Evolutionary conservation across 2,329 filamentous ascomycete genomes (phyloP), one percentile per base, ranked within the genome.

Genomic region (Colletotrichum graminicola): DNA sequence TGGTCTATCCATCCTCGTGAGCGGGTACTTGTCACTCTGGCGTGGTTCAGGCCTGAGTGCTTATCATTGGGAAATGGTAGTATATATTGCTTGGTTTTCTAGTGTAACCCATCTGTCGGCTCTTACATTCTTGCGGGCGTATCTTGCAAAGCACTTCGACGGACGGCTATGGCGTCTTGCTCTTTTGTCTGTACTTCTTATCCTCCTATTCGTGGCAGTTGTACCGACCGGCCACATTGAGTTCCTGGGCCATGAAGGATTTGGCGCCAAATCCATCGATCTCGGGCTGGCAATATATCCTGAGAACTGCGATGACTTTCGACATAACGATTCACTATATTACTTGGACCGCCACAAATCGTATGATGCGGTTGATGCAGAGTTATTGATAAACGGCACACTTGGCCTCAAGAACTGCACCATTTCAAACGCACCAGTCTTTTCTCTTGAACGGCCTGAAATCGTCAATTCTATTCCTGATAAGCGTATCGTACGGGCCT

Each of bases 161-260:
- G 29, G 45, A 45, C 61, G 54, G 1, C 1, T 54, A 0, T 55
- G 54, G n/a, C 61, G 61, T 1, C n/a, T 65, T 0, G 3, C 8
- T 0, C 11, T 66, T 1, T 65, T 65, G 66, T 16, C 41, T 0
- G 0, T 64, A 0, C 60, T 68, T 6, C 14, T 52, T 2, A 3
- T 52, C 1, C 5, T 39, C 1, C 34, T 62, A 1, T 41, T 39
- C 1, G 23, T n/a, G 1, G 34, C 29, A 3, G 52, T 32, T 1
- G 16, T 65, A 0, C 54, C 61, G 1, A 69, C 66, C 1, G 66
- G 61, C 0, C 66, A 65, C 29, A 65, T 65, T 1, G 18, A 39
- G 1, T 69, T 69, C 12, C 29, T 62, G 1, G 41, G 32, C 16
- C 4, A 2, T 29, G 2, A 16, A 1, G n/a, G n/a, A n/a, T n/a